These are phyloP conservation scores for Chrysanthemum makinoi DNA, from an alignment of 129 eudicot species.

Conservation along the genomic window DNA sequence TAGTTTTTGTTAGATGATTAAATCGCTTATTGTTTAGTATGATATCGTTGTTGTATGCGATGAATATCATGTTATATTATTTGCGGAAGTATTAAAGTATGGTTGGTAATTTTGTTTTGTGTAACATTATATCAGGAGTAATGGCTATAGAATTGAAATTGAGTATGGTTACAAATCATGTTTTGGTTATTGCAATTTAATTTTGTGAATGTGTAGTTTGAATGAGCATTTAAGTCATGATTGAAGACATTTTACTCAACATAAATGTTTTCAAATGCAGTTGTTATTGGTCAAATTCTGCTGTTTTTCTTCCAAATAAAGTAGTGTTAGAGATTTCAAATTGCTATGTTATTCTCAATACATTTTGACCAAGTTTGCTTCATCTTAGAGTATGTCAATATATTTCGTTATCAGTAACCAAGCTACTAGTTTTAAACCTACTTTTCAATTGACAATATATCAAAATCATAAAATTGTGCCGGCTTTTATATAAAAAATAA, in stretches of 20 bases:
- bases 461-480: not conserved
- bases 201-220: not conserved
- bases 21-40: not conserved
- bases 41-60: not conserved
- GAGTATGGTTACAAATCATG: not conserved
- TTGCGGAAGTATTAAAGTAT: conserved; percentile 1
- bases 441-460: not conserved
- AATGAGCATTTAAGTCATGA: not conserved
- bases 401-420: too few relatives aligned
- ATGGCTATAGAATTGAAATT: not conserved
- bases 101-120: not conserved
- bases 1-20: conserved; percentile 45
- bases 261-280: not conserved
- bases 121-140: not conserved
- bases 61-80: not conserved
- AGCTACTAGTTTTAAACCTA: not conserved
- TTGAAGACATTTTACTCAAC: too few relatives aligned
- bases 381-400: too few relatives aligned
- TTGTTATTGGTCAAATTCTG: not conserved
- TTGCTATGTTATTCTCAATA: too few relatives aligned
- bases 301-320: not conserved
- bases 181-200: not conserved
- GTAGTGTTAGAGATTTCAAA: too few relatives aligned
- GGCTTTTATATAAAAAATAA: not conserved
- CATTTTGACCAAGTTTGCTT: too few relatives aligned